Evolutionary conservation across 805 yeast species (phyloP).

Genomic region (Huiozyma naganishii): DNA sequence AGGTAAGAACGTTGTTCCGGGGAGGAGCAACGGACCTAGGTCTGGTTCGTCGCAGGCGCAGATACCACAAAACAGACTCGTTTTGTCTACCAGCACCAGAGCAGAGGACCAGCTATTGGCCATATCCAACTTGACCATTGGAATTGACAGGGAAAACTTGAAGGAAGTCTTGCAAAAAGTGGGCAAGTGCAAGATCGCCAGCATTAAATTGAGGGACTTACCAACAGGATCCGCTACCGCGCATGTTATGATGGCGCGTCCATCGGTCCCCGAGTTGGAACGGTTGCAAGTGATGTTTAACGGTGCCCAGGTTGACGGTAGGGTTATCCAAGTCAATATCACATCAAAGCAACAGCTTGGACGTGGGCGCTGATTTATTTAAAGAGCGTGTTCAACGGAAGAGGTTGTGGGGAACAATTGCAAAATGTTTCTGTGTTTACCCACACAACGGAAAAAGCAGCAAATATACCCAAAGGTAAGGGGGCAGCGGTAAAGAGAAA

Average conservation of each 20-base stretch:
- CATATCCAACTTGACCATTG: slow-evolving; percentile 19
- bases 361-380: no score
- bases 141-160: slow-evolving; percentile 19
- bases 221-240: slow-evolving; percentile 33
- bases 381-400: no score
- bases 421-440: no score
- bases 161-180: slow-evolving; percentile 15
- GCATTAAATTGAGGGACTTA: slow-evolving; percentile 25
- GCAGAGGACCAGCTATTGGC: slow-evolving; percentile 10
- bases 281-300: slow-evolving; percentile 28
- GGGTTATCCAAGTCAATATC: slow-evolving; percentile 29
- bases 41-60: no score
- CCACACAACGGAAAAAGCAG: no score
- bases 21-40: no score
- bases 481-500: no score
- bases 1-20: no score
- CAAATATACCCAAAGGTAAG: no score
- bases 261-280: slow-evolving; percentile 18
- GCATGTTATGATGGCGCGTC: slow-evolving; percentile 26
- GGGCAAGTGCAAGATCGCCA: slow-evolving; percentile 11
- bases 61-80: slow-evolving; percentile 7
- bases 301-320: slow-evolving; percentile 40
- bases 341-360: not conserved
- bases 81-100: slow-evolving; percentile 14
- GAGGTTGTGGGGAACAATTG: no score